Percentiles rank a stretch among this genome's conserved stretches.
These are phyloP conservation scores for Lepidium aucheri DNA, from an alignment of 345 rosid genomes.

Conservation along the genomic window DNA sequence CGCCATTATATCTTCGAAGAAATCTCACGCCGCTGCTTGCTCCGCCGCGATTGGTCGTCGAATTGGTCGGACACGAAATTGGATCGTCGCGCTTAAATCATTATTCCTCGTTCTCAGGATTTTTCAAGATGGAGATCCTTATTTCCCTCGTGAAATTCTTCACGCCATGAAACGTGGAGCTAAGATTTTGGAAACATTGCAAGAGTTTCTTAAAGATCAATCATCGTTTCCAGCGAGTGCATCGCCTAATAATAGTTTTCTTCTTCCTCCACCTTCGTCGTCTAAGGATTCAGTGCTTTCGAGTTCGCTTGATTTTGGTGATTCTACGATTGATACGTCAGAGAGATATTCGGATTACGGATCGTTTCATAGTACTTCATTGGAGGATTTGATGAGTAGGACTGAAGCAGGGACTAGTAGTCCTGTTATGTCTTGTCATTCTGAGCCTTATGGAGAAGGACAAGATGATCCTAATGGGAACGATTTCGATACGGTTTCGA, in stretches of 20 bases:
- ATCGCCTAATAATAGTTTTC: constrained; percentile 17
- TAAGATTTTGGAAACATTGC: constrained; percentile 60
- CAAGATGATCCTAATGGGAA: constrained; percentile 14
- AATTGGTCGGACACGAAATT: constrained; percentile 57
- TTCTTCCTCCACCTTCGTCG: constrained; percentile 9
- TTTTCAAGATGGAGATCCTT: constrained; percentile 76
- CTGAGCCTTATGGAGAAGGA: constrained; percentile 30
- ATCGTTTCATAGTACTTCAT: constrained; percentile 35
- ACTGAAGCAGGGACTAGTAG: constrained; percentile 30
- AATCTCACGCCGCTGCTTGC: constrained; percentile 46
- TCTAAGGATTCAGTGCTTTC: constrained; percentile 7
- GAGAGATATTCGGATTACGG: constrained; percentile 33
- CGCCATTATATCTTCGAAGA: constrained; percentile 41
- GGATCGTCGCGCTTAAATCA: constrained; percentile 83
- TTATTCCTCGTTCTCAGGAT: constrained; percentile 63
- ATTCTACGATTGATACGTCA: constrained; percentile 11
- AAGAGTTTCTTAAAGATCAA: constrained; percentile 76
- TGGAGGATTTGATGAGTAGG: constrained; percentile 48
- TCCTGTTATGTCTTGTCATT: constrained; percentile 26
- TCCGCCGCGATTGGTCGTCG: constrained; percentile 56
- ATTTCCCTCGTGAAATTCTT: constrained; percentile 64
- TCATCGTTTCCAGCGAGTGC: constrained; percentile 39
- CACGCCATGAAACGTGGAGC: constrained; percentile 71
- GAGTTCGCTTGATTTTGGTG: constrained; percentile 22
- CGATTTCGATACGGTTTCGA: constrained; percentile 23